phyloP scores from a whole-genome alignment of 352 stramenopile genomes.

The Phytophthora citricola region DNA sequence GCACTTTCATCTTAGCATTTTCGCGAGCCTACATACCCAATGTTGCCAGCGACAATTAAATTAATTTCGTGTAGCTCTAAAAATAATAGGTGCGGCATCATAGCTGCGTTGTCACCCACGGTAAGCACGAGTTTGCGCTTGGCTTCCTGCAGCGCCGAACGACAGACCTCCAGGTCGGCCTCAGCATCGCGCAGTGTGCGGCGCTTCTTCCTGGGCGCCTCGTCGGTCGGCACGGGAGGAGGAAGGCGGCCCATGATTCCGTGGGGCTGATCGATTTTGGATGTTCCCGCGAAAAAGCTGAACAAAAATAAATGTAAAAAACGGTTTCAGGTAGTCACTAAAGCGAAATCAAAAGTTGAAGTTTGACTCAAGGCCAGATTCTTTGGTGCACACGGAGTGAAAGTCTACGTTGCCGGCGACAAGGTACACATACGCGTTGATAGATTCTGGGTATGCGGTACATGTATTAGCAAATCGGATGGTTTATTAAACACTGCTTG shows the following conservation, averaged over 20 bases:
- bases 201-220: constrained; percentile 65
- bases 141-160: constrained; percentile 55
- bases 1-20: constrained; percentile 88
- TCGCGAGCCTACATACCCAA: constrained; percentile 58
- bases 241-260: constrained; percentile 15
- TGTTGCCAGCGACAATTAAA: background rate
- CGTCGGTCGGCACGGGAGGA: constrained; percentile 18
- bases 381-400: too few species aligned
- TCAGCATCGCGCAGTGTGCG: constrained; percentile 77
- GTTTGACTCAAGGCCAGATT: background rate
- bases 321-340: background rate
- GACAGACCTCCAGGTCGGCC: constrained; percentile 58
- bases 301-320: background rate
- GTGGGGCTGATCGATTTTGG: background rate
- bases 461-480: too few species aligned
- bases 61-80: background rate
- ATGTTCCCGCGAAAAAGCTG: constrained; percentile 28
- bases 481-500: too few species aligned
- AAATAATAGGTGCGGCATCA: background rate
- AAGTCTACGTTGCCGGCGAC: too few species aligned
- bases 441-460: too few species aligned
- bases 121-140: constrained; percentile 74
- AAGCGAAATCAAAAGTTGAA: constrained; percentile 13
- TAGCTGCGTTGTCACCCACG: constrained; percentile 26
- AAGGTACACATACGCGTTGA: too few species aligned